Evolutionary conservation across 2,329 filamentous ascomycete species (phyloP).

Genomic region (Mariannaea elegans): DNA sequence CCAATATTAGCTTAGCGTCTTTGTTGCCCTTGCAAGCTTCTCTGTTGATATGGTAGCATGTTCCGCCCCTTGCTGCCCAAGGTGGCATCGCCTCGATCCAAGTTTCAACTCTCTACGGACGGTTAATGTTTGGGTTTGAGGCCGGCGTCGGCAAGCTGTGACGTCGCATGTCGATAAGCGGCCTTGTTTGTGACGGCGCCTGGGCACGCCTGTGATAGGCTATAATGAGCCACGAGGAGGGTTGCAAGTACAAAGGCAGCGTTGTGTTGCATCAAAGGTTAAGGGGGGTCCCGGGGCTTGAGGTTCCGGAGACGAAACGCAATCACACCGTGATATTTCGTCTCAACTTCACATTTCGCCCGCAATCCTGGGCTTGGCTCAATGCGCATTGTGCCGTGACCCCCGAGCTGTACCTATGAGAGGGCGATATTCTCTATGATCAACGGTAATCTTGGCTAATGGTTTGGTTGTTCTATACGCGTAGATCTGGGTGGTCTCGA

Average conservation of each 20-base stretch:
- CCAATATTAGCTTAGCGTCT: conserved; percentile 5
- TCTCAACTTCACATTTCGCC: conserved; percentile 9
- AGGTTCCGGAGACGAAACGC: conserved; percentile 17
- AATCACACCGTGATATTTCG: conserved; percentile 15
- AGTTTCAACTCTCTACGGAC: not conserved
- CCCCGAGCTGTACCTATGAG: not conserved
- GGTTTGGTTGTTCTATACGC: not conserved
- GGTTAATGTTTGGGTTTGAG: not conserved
- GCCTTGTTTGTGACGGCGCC: conserved; percentile 8
- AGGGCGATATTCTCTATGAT: not conserved
- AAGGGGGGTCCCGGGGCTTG: not conserved
- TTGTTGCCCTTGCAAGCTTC: conserved; percentile 10
- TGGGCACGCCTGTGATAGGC: conserved; percentile 16
- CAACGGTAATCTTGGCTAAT: no score
- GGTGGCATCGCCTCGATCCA: not conserved
- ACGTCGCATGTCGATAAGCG: conserved; percentile 18
- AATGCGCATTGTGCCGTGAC: conserved; percentile 5
- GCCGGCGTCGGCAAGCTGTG: conserved; percentile 16
- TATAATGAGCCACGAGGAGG: not conserved
- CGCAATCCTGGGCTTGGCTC: not conserved
- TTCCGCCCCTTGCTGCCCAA: not conserved
- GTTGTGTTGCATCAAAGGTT: conserved; percentile 6
- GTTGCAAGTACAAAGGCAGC: not conserved
- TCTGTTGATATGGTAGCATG: not conserved
- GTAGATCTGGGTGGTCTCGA: not conserved